phyloP scores from a whole-genome alignment of 768 basidiomycete genomes.

The Tricholoma hemisulphureum region DNA sequence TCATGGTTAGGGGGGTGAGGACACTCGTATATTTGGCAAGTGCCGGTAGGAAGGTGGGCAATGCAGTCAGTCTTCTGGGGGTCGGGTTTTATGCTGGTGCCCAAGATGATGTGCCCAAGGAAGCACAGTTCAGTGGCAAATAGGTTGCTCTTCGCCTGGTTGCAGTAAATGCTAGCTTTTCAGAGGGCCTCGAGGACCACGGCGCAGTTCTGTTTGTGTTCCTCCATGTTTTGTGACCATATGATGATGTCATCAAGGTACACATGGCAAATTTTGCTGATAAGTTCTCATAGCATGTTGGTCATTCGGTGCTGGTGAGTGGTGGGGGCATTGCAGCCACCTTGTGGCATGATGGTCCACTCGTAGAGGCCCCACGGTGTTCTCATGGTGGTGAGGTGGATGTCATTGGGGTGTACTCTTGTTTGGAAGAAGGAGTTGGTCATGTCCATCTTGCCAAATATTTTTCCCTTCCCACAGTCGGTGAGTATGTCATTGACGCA shows the following conservation, averaged over 20 bases:
- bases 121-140: neutral
- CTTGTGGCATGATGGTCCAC: neutral
- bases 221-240: neutral
- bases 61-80: neutral
- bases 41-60: constrained; percentile 27
- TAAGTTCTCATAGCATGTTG: neutral
- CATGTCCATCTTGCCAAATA: too few species aligned
- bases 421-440: too few species aligned
- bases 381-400: neutral
- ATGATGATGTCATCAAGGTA: neutral
- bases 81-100: neutral
- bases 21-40: constrained; percentile 29
- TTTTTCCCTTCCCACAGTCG: too few species aligned
- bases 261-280: too few species aligned
- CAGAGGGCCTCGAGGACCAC: neutral
- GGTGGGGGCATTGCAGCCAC: neutral
- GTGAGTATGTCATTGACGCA: too few species aligned
- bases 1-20: neutral
- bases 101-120: neutral
- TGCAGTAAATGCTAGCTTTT: neutral
- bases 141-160: neutral
- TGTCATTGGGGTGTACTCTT: too few species aligned
- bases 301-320: neutral
- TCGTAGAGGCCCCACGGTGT: neutral
- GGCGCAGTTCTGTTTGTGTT: neutral